Evolutionary conservation across 352 stramenopile species (phyloP), one percentile per base, ranked within the genome.

Genomic region (Phytophthora sojae): DNA sequence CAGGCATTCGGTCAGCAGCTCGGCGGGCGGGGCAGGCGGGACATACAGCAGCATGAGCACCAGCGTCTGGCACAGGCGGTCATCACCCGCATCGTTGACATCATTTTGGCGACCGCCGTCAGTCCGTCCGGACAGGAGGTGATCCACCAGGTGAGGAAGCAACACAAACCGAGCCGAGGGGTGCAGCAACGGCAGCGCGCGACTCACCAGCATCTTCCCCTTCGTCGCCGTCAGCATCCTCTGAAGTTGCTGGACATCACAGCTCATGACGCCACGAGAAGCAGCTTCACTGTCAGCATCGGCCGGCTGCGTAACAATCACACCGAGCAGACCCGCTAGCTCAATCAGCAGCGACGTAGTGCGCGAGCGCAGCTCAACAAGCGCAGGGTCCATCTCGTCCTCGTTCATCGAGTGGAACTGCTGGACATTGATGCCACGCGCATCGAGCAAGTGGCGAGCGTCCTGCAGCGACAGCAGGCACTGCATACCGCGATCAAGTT

Each of bases 21-120:
- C 81, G 1, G 84, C 74, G 1, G 87, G 75, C 21, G 86, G 85
- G 7, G 86, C 71, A n/a, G 88, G 85, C n/a, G 83, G 88, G 55
- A 94, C 83, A 71, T 93, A 96, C 26, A 94, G 75, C 49, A 96
- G 67, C 64, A 89, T 88, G 6, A 96, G 83, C 69, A 96, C 89
- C 35, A 96, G 71, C 30, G 89, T 91, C 69, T 96, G 86, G 49
- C 85, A 92, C 12, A 96, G 61, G 6, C 85, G 81, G 57, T 92
- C 85, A 60, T 89, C 77, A 6, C 84, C 80, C 1, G 62, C 49
- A 35, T 88, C 85, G 32, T 69, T 78, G 25, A 79, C 60, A 35
- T 79, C 64, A 12, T 65, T 56, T 58, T 77, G 53, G 39, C 79
- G 58, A 51, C 67, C 71, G n/a, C 51, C 61, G n/a, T 88, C 74